Percentiles rank a stretch among this genome's conserved stretches.
Evolutionary conservation across 148 eudicot species (phyloP).

Genomic region (Drosera capensis): DNA sequence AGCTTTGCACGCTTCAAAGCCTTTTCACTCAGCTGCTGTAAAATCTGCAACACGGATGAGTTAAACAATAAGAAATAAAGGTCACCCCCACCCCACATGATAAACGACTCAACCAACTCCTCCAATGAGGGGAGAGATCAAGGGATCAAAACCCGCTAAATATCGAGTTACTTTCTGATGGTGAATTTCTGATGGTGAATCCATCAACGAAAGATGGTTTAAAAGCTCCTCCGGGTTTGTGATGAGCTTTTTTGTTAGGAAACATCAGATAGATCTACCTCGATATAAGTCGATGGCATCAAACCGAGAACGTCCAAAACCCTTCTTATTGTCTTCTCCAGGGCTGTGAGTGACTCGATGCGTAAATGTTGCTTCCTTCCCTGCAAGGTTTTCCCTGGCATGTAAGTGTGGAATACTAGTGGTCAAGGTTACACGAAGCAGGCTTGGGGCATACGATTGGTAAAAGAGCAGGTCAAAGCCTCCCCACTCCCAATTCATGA

Average conservation of each 20-base stretch:
- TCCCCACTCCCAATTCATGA: too few relatives aligned
- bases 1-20: conserved; percentile 75
- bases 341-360: conserved; percentile 71
- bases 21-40: conserved; percentile 60
- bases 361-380: conserved; percentile 71
- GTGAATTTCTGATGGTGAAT: too few relatives aligned
- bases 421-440: not conserved
- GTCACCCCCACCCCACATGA: not conserved
- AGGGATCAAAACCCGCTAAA: too few relatives aligned
- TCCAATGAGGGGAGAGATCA: too few relatives aligned
- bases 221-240: too few relatives aligned
- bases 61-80: not conserved
- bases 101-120: too few relatives aligned
- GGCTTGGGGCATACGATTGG: too few relatives aligned
- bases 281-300: conserved; percentile 60
- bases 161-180: too few relatives aligned
- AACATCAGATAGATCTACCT: conserved; percentile 24
- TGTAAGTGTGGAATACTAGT: not conserved
- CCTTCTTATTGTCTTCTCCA: conserved; percentile 38
- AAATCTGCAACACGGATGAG: conserved; percentile 20
- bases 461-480: too few relatives aligned
- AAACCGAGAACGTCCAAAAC: conserved; percentile 52
- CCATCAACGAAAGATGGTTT: too few relatives aligned
- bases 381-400: conserved; percentile 21
- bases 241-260: not conserved